Evolutionary conservation across 306 rosid species (phyloP).

Genomic region (Medicago arabica): DNA sequence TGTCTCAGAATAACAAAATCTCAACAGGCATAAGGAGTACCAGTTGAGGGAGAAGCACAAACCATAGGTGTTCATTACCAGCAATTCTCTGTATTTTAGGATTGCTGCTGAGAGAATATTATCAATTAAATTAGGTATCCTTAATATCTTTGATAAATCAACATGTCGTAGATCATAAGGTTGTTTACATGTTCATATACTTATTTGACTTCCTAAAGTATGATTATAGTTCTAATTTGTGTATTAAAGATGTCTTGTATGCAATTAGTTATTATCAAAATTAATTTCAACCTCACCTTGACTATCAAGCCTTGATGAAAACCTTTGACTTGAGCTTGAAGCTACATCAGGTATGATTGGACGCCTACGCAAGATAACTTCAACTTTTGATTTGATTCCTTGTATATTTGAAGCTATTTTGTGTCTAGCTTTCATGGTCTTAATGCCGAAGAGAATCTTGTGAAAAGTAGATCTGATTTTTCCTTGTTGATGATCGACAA

Average conservation of each 20-base stretch:
- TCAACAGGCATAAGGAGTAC: too few species aligned
- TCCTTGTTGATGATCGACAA: conserved; percentile 1
- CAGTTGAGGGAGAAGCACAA: too few species aligned
- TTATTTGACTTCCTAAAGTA: not conserved
- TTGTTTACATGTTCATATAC: not conserved
- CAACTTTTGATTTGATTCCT: conserved; percentile 46
- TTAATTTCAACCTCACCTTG: conserved; percentile 24
- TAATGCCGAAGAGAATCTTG: not conserved
- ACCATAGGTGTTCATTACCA: too few species aligned
- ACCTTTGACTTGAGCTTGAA: conserved; percentile 20
- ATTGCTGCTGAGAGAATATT: too few species aligned
- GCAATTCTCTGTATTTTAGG: too few species aligned
- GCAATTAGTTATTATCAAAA: not conserved
- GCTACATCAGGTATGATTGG: conserved; percentile 37
- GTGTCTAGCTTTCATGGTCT: conserved; percentile 42
- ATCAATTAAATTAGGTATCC: not conserved
- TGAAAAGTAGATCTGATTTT: not conserved
- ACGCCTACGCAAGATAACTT: conserved; percentile 37
- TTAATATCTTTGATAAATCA: not conserved
- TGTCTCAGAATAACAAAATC: too few species aligned
- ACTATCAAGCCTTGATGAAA: conserved; percentile 43
- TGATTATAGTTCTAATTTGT: not conserved
- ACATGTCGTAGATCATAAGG: not conserved
- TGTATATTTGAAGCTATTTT: conserved; percentile 45
- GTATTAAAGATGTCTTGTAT: not conserved